Evolutionary conservation across 306 rosid genomes (phyloP).

Genomic region (Malus asiatica): DNA sequence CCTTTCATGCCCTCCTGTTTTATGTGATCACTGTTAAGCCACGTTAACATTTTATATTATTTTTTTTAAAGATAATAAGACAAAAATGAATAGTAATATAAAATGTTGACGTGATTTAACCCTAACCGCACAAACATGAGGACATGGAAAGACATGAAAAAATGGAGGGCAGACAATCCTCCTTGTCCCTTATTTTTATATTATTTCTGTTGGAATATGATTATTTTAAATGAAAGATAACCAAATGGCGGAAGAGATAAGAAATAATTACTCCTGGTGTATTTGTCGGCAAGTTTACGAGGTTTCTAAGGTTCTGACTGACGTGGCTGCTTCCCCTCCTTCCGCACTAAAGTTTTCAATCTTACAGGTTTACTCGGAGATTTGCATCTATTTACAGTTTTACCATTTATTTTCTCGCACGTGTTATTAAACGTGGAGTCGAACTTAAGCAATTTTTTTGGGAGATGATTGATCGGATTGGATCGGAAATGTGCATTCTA

Average conservation of each 20-base stretch:
- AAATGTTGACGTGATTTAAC: too few species aligned
- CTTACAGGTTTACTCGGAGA: neutral
- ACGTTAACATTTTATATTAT: too few species aligned
- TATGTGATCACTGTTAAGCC: too few species aligned
- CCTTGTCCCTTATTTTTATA: too few species aligned
- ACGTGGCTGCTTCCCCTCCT: constrained; percentile 34
- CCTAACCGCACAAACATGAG: too few species aligned
- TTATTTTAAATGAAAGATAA: neutral
- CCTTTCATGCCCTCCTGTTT: too few species aligned
- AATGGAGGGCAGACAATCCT: too few species aligned
- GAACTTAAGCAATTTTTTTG: neutral
- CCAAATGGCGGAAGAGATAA: constrained; percentile 7
- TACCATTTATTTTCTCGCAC: constrained; percentile 1
- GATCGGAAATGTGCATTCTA: too few species aligned
- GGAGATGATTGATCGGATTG: neutral
- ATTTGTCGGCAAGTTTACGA: constrained; percentile 23
- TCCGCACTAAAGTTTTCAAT: neutral
- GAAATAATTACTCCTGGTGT: constrained; percentile 10
- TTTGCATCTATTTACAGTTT: neutral
- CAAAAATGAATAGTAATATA: too few species aligned
- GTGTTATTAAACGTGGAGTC: constrained; percentile 1
- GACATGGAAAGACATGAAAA: too few species aligned
- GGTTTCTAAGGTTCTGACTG: neutral
- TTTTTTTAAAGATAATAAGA: too few species aligned
- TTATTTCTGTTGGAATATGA: neutral